Base-by-base conservation (phyloP, 306 rosid genomes). In the Sicyos edulis region DNA sequence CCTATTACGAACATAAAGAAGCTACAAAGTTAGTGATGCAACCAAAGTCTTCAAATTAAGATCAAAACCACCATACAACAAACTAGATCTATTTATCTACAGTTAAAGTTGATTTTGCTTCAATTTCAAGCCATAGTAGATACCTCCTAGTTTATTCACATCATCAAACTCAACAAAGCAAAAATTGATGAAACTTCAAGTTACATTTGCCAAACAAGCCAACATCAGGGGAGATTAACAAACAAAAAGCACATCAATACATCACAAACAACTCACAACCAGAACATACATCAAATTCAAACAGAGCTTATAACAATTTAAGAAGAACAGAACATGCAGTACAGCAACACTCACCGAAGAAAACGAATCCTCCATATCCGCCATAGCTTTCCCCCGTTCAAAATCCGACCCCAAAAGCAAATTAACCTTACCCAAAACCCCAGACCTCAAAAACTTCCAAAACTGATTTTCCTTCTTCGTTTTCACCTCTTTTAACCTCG, bases 321-420 rank as follows among this genome's bases (percentile, higher is more conserved):
- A 20, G 80, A 6, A 6, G 40, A 78, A 13, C 54, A 71, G 22
- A 71, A 21, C 21, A 77, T 15, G 8, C 45, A n/a, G n/a, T n/a
- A n/a, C n/a, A 26, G 17, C 26, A 29, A 50, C 20, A 80, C 92
- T 88, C 57, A 91, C 99, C 76, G 85, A 76, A 10, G 87, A 86
- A 53, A 88, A 82, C 19, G 86, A 81, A 56, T 75, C 88, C 82
- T 93, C 97, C 74, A 88, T 81, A 77, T 86, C 89, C 45, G 76
- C 85, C 85, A 88, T 78, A 70, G 88, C 88, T 62, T 74, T 86
- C 68, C 70, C 73, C 75, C 80, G 82, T 64, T 86, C 99, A 68
- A 89, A 89, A 68, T 78, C 86, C 2, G 82, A 82, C 50, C 83
- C 86, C 7, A 78, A 71, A 64, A 74, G 76, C 70, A 79, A 62